Conservation (phyloP, 768 basidiomycete species). For the Boletellus emodensis region DNA sequence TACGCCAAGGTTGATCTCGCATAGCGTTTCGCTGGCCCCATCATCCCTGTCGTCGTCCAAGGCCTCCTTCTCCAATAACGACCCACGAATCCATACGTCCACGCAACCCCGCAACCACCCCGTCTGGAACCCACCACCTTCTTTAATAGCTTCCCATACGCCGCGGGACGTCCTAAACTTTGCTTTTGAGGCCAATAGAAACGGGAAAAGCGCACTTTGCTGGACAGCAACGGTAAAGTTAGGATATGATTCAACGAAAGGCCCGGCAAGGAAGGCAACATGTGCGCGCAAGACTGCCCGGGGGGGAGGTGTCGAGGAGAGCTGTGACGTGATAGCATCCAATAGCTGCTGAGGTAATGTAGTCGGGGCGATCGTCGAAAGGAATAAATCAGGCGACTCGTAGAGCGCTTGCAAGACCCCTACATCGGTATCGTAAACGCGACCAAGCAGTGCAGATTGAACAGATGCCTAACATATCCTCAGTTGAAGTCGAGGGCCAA, state of each 20-base stretch:
- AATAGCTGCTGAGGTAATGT: constrained; percentile 23
- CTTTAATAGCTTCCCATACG: constrained; percentile 71
- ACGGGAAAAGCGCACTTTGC: constrained; percentile 62
- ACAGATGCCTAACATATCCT: constrained; percentile 45
- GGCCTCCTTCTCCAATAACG: constrained; percentile 25
- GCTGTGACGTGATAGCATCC: constrained; percentile 22
- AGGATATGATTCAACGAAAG: constrained; percentile 37
- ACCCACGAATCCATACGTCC: constrained; percentile 34
- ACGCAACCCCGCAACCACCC: constrained; percentile 55
- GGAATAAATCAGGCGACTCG: constrained; percentile 41
- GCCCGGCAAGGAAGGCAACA: constrained; percentile 49
- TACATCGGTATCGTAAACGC: constrained; percentile 60
- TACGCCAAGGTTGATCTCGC: constrained; percentile 48
- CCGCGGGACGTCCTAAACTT: constrained; percentile 59
- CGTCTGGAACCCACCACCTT: constrained; percentile 25
- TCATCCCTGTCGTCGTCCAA: constrained; percentile 30
- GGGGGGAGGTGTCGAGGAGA: constrained; percentile 40
- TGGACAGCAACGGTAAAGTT: constrained; percentile 36
- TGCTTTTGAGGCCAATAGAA: constrained; percentile 69
- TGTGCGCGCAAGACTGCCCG: constrained; percentile 53
- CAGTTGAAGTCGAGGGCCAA: background rate
- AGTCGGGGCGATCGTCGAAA: constrained; percentile 30
- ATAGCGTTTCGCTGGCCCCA: constrained; percentile 42
- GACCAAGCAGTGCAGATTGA: constrained; percentile 60
- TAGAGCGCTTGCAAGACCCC: constrained; percentile 70